These are phyloP conservation scores for Oenanthe sinensis DNA, from an alignment of 129 eudicot species.

Conservation along the genomic window DNA sequence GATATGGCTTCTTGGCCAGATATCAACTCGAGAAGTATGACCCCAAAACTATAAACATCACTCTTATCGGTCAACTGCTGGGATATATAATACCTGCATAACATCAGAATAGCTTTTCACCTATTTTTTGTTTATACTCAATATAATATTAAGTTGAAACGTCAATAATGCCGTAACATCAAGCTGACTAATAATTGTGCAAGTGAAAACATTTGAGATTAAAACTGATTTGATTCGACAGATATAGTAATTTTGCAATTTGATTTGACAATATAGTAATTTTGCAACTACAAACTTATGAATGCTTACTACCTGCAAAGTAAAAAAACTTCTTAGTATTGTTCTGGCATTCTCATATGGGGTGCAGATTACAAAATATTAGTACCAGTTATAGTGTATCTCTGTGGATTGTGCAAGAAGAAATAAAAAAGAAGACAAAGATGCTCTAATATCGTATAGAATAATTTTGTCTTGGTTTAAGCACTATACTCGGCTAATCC, in stretches of 20 bases:
- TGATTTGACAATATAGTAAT: neutral
- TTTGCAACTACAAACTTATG: neutral
- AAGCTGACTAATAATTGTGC: neutral
- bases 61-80: constrained; percentile 93
- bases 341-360: neutral
- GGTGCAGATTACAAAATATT: neutral
- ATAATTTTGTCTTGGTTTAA: neutral
- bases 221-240: neutral
- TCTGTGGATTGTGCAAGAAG: neutral
- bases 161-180: neutral
- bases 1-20: constrained; percentile 99
- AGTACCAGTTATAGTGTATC: neutral
- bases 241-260: neutral
- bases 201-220: neutral
- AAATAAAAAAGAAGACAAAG: neutral
- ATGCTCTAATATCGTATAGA: neutral
- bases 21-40: constrained; percentile 88
- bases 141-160: neutral
- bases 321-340: neutral
- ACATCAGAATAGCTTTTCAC: constrained; percentile 6
- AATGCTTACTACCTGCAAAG: neutral
- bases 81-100: constrained; percentile 83
- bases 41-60: constrained; percentile 93
- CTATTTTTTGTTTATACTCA: neutral
- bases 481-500: neutral